Evolutionary conservation across 2,329 filamentous ascomycete genomes (phyloP), one percentile per base, ranked within the genome.

Genomic region (Curvularia sp.): DNA sequence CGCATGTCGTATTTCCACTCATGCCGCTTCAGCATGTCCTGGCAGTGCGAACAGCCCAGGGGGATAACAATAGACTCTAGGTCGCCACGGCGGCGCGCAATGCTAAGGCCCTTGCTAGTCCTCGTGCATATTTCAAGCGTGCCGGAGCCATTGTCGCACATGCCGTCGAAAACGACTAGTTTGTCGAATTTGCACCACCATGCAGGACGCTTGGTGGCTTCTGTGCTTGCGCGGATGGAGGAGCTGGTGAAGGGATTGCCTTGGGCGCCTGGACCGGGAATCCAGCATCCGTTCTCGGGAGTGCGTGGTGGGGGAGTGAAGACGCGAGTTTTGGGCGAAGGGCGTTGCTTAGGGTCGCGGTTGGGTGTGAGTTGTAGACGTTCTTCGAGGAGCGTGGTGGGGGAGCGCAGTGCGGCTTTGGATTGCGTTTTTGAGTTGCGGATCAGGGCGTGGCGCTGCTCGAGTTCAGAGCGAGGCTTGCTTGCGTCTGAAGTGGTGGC

Each of bases 151-250:
- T 41, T 13, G 3, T 50, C 52, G 5, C 69, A 65, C 1, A 70
- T 42, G 1, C 73, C 74, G 39, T 76, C 73, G 20, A 75, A 75
- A 0, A 76, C 65, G 4, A 75, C 73, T 1, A 76, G 61, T 49
- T 70, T 72, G 42, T 76, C 74, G 33, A 70, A 63, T 46, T 75
- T 75, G 51, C 74, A 76, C 74, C 74, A 76, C 74, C 74, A 76
- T 4, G 72, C 68, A 1, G 74, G 70, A 2, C 68, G 59, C 5
- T 59, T 48, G 2, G 49, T 49, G 4, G 60, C 52, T 39, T 71
- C 67, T 2, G 72, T 76, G 5, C 61, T 54, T 7, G 72, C 73
- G 15, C 73, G 65, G 0, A 76, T 66, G 0, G 65, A 67, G 8
- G 65, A 62, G 44, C 73, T 72, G 1, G 60, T 65, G 41, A 76